phyloP scores from a whole-genome alignment of 2,329 filamentous ascomycete species.

The Catunica adiposa region DNA sequence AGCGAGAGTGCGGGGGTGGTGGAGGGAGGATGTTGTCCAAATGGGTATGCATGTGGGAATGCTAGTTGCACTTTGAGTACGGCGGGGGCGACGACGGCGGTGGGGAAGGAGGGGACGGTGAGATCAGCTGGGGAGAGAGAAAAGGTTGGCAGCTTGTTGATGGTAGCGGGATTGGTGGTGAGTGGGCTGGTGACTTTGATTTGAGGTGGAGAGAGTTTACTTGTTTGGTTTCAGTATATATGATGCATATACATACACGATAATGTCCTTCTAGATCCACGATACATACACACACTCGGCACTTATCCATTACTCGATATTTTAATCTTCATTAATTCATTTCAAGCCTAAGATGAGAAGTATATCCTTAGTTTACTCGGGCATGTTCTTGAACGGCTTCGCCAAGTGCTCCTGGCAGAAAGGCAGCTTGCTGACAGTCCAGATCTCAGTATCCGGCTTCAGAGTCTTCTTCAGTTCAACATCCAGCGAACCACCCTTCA shows the following conservation, averaged over 20 bases:
- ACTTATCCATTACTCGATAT: not conserved
- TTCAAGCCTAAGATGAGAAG: not conserved
- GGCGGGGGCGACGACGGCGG: conserved; percentile 36
- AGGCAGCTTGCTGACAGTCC: conserved; percentile 51
- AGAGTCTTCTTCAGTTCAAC: conserved; percentile 49
- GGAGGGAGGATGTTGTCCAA: conserved; percentile 65
- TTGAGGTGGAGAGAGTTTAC: not conserved
- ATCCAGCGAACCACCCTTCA: conserved; percentile 50
- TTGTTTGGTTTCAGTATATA: not conserved
- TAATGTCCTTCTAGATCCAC: not conserved
- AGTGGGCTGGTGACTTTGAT: not conserved
- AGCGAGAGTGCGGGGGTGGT: conserved; percentile 37
- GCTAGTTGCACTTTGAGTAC: conserved; percentile 49
- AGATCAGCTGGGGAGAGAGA: conserved; percentile 14
- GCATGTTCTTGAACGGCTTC: conserved; percentile 49
- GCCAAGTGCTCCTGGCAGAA: conserved; percentile 51
- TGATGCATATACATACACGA: not conserved
- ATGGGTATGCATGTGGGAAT: conserved; percentile 55
- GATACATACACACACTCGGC: not conserved
- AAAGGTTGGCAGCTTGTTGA: not conserved
- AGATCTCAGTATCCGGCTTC: conserved; percentile 55
- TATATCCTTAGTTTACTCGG: conserved; percentile 29
- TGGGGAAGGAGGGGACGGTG: conserved; percentile 35
- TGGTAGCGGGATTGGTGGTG: not conserved
- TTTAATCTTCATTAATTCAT: not conserved